A percentile compares a stretch with the other conserved stretches of the same genome.
Conservation (phyloP, 352 stramenopile genomes). For the Globisporangium sylvaticum region DNA sequence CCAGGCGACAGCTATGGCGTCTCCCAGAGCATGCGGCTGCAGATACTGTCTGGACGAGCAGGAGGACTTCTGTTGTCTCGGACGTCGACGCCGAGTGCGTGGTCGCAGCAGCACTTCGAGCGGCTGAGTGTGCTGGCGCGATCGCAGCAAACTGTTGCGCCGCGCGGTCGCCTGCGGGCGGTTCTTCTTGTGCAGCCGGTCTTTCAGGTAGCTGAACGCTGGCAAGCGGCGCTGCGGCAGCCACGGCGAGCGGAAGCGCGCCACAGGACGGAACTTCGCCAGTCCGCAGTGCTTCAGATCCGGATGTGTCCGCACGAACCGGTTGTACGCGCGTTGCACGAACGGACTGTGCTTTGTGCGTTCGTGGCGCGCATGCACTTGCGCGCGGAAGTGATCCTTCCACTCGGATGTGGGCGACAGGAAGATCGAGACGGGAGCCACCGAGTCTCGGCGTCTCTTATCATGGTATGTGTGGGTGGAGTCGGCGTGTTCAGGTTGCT, state of each 20-base stretch:
- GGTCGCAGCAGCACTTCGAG: slow-evolving; percentile 4
- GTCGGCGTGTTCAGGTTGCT: background rate
- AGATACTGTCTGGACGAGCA: background rate
- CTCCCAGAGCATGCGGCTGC: background rate
- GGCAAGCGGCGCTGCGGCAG: background rate
- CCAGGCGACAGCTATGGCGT: background rate
- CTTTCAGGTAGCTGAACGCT: slow-evolving; percentile 22
- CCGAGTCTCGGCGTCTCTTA: slow-evolving; percentile 1
- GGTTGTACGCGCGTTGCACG: slow-evolving; percentile 20
- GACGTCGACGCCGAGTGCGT: background rate
- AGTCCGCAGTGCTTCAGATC: slow-evolving; percentile 19
- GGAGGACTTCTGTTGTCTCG: background rate
- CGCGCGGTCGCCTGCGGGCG: slow-evolving; percentile 16
- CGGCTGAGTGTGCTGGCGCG: slow-evolving; percentile 4
- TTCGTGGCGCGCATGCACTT: slow-evolving; percentile 13
- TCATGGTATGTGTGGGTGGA: background rate
- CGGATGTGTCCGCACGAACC: slow-evolving; percentile 22
- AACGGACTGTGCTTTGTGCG: slow-evolving; percentile 20
- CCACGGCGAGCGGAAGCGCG: background rate
- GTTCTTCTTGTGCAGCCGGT: slow-evolving; percentile 18
- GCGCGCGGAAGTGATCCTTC: slow-evolving; percentile 19
- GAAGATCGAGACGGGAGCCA: slow-evolving; percentile 17
- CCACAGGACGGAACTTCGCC: background rate
- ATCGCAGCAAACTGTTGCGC: slow-evolving; percentile 17
- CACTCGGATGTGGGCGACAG: slow-evolving; percentile 17